Evolutionary conservation across 139 green algal species (phyloP).

Genomic region (Desmodesmus armatus): DNA sequence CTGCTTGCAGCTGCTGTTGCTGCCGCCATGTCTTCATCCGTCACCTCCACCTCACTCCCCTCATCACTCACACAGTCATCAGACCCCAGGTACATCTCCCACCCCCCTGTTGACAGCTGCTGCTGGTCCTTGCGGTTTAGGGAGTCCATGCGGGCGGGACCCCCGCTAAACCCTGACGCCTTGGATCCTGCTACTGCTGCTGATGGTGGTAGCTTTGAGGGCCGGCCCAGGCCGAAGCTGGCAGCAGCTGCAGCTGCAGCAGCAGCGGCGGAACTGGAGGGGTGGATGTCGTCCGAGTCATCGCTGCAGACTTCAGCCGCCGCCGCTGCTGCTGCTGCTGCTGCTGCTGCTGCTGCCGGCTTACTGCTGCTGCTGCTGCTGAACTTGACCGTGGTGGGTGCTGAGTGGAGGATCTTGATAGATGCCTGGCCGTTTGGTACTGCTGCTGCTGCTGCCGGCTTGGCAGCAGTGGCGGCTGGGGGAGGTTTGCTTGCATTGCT

Average conservation of each 20-base stretch:
- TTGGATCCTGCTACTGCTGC: slow-evolving; percentile 1
- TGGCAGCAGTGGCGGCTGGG: not conserved
- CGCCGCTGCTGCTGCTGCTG: too few species aligned
- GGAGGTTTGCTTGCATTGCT: not conserved
- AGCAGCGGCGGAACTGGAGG: too few species aligned
- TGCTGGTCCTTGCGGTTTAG: not conserved
- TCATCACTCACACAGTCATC: too few species aligned
- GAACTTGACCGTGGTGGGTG: not conserved
- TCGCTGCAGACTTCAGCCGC: too few species aligned
- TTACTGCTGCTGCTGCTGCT: not conserved
- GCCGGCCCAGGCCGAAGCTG: not conserved
- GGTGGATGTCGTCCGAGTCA: too few species aligned
- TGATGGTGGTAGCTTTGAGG: not conserved
- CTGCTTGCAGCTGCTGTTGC: not conserved
- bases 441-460: not conserved
- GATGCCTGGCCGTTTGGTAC: too few species aligned
- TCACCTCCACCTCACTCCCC: too few species aligned
- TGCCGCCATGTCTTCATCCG: too few species aligned
- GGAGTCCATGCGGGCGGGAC: not conserved
- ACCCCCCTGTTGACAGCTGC: not conserved
- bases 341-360: not conserved
- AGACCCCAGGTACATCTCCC: too few species aligned
- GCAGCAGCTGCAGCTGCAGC: too few species aligned
- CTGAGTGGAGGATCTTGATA: too few species aligned
- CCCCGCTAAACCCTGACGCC: not conserved